A percentile compares a stretch with the other conserved stretches of the same genome.
Conservation (phyloP, 129 eudicot genomes). For the Centaurea solstitialis region DNA sequence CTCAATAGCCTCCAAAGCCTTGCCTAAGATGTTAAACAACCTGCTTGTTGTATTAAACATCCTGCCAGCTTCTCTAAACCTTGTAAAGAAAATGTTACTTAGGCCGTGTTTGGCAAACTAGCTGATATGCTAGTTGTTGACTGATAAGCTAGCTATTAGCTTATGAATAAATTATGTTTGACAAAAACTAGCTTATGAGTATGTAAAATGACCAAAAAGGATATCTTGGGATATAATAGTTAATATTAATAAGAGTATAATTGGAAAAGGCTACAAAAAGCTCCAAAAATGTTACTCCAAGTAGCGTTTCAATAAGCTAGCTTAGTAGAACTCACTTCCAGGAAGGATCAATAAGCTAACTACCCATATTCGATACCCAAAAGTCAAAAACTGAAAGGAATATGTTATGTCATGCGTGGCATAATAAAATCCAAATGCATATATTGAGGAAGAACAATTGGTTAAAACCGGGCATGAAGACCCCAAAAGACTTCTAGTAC, state of each 20-base stretch:
- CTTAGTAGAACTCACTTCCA: background rate
- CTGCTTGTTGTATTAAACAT: background rate
- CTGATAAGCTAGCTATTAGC: too few relatives aligned
- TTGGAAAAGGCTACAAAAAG: too few relatives aligned
- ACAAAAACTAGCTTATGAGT: too few relatives aligned
- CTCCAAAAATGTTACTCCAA: too few relatives aligned
- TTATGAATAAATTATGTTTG: too few relatives aligned
- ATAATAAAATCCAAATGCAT: background rate
- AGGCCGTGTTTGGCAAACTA: too few relatives aligned
- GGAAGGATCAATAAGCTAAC: background rate
- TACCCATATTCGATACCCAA: background rate
- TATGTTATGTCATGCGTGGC: background rate
- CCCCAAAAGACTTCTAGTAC: background rate
- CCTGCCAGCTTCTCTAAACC: background rate
- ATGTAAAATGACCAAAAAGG: too few relatives aligned
- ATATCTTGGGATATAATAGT: too few relatives aligned
- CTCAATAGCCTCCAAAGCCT: background rate
- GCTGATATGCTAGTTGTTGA: too few relatives aligned
- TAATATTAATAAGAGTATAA: too few relatives aligned
- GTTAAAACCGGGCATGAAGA: background rate
- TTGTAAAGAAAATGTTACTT: background rate
- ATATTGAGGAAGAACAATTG: background rate
- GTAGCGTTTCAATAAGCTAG: too few relatives aligned
- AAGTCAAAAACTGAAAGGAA: background rate
- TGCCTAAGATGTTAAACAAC: background rate